Evolutionary conservation across 257 asterid genomes (phyloP).

Genomic region (Catharanthus roseus): DNA sequence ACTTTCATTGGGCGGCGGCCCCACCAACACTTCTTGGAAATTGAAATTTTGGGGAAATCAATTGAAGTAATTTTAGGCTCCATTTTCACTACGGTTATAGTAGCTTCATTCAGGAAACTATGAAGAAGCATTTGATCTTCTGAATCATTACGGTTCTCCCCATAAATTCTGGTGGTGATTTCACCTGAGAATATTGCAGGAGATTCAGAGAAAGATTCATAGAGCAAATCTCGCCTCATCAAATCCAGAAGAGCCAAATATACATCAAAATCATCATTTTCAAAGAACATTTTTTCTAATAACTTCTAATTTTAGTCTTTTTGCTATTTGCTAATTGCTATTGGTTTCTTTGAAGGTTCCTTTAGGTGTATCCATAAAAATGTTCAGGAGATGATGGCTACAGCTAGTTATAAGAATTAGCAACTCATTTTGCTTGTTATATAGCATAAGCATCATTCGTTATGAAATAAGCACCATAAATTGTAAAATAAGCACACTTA

Average conservation of each 20-base stretch:
- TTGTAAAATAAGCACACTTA: too few relatives aligned
- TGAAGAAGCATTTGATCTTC: constrained; percentile 15
- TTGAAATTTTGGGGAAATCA: not conserved
- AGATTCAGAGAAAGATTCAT: constrained; percentile 15
- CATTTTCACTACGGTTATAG: constrained; percentile 9
- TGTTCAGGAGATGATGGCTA: too few relatives aligned
- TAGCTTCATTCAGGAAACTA: constrained; percentile 7
- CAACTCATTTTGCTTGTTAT: too few relatives aligned
- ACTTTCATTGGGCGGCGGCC: not conserved
- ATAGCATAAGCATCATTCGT: too few relatives aligned
- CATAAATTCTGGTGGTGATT: not conserved
- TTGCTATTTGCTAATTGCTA: too few relatives aligned
- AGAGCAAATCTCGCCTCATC: constrained; percentile 24
- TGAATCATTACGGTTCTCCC: constrained; percentile 13
- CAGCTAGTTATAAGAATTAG: too few relatives aligned
- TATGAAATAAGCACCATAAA: too few relatives aligned
- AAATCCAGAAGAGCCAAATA: constrained; percentile 31
- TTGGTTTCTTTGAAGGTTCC: too few relatives aligned
- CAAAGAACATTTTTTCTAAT: constrained; percentile 21
- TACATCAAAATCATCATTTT: constrained; percentile 19
- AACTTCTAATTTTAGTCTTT: not conserved
- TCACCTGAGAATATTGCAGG: constrained; percentile 1
- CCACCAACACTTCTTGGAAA: not conserved
- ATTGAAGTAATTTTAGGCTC: constrained; percentile 15
- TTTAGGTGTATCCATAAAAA: too few relatives aligned